Conservation (phyloP, 768 basidiomycete species). For the Amanita phalloides region DNA sequence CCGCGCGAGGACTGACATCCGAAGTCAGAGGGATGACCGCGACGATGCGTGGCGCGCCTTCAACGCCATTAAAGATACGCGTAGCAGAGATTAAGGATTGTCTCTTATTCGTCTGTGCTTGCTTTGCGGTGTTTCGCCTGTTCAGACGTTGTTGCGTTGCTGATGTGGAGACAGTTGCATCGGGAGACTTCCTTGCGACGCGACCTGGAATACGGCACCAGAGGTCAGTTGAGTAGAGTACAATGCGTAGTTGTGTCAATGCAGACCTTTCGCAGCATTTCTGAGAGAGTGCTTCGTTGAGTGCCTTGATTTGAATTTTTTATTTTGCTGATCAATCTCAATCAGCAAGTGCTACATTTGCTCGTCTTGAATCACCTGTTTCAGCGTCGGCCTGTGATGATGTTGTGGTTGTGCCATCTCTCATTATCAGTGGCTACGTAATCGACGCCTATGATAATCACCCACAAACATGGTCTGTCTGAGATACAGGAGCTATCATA, state of each 20-base stretch:
- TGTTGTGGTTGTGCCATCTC: constrained; percentile 14
- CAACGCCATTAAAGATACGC: constrained; percentile 69
- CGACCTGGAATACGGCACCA: constrained; percentile 31
- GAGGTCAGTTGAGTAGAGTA: not conserved
- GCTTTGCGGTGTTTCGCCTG: constrained; percentile 78
- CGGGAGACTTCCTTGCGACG: constrained; percentile 42
- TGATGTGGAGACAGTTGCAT: constrained; percentile 36
- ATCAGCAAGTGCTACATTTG: too few species aligned
- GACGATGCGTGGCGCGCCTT: constrained; percentile 78
- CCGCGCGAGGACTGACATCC: constrained; percentile 43
- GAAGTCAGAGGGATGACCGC: constrained; percentile 76
- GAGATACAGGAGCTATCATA: too few species aligned
- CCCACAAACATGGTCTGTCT: too few species aligned
- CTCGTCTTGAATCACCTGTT: not conserved
- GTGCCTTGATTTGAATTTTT: constrained; percentile 87
- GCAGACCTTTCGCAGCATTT: constrained; percentile 71
- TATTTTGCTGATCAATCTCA: constrained; percentile 60
- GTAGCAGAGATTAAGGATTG: constrained; percentile 56
- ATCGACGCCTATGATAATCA: too few species aligned
- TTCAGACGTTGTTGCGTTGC: constrained; percentile 67
- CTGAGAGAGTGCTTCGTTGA: constrained; percentile 78
- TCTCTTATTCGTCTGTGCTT: constrained; percentile 66
- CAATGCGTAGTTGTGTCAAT: not conserved
- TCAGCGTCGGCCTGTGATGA: constrained; percentile 44
- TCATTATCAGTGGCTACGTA: not conserved